A percentile compares a stretch with the other conserved stretches of the same genome.
Evolutionary conservation across 1,284 basidiomycete genomes (phyloP).

Genomic region (Apiotrichum mycotoxinovorans): DNA sequence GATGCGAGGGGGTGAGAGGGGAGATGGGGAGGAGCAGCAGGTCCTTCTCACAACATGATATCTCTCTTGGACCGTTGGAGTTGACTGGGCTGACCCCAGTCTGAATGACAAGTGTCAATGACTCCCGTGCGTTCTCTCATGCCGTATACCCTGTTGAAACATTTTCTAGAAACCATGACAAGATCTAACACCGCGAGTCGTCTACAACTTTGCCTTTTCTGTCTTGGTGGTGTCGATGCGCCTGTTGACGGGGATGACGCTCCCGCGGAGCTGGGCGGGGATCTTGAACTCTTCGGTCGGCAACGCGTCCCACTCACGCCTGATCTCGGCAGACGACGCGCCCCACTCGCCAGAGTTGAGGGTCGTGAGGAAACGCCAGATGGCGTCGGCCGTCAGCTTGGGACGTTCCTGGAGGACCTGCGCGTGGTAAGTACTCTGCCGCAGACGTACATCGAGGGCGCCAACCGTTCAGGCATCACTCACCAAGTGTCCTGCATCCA

Average conservation of each 20-base stretch:
- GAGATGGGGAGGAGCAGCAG: too few species aligned
- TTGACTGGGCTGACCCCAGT: too few species aligned
- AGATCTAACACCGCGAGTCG: too few species aligned
- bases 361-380: constrained; percentile 32
- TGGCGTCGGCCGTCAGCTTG: constrained; percentile 29
- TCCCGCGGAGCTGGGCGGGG: neutral
- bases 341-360: constrained; percentile 15
- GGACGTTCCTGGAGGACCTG: constrained; percentile 42
- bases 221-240: neutral
- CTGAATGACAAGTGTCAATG: too few species aligned
- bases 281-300: neutral
- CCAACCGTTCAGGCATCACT: too few species aligned
- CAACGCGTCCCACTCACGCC: neutral
- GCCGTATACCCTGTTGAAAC: too few species aligned
- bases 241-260: neutral
- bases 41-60: too few species aligned
- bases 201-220: neutral
- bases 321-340: neutral
- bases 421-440: neutral
- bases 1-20: too few species aligned
- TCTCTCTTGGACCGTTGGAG: too few species aligned
- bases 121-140: too few species aligned
- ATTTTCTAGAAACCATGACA: too few species aligned
- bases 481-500: constrained; percentile 38
- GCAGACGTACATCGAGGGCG: too few species aligned